Conservation (phyloP, 352 stramenopile species). For the Pythium insidiosum region DNA sequence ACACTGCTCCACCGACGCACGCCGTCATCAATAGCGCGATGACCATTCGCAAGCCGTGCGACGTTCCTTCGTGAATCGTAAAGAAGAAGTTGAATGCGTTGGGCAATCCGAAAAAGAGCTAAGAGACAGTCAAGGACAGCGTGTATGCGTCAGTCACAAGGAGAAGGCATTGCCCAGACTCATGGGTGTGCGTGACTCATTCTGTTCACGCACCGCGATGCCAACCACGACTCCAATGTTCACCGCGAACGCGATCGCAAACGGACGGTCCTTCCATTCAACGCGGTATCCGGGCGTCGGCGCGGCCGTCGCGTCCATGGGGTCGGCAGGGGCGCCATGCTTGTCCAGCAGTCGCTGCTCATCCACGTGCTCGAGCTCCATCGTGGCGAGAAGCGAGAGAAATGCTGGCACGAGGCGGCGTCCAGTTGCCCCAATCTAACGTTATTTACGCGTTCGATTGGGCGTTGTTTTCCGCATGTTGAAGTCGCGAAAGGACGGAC, state of each 20-base stretch:
- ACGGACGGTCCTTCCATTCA: constrained; percentile 58
- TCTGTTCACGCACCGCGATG: constrained; percentile 50
- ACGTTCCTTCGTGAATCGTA: constrained; percentile 48
- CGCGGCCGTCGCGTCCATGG: background rate
- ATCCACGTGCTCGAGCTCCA: constrained; percentile 61
- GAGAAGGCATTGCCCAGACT: too few relatives aligned
- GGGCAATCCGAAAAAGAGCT: constrained; percentile 68
- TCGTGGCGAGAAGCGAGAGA: too few relatives aligned
- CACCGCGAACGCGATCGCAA: constrained; percentile 49
- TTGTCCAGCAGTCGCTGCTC: constrained; percentile 57
- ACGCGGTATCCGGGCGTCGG: constrained; percentile 17
- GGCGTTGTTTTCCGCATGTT: background rate
- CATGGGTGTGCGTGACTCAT: too few relatives aligned
- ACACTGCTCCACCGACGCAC: constrained; percentile 54
- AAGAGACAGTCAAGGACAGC: constrained; percentile 1
- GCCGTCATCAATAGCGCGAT: constrained; percentile 58
- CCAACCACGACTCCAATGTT: constrained; percentile 47
- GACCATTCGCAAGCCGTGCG: constrained; percentile 70
- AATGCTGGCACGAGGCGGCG: too few relatives aligned
- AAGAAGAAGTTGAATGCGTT: constrained; percentile 77
- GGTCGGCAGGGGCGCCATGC: constrained; percentile 9
- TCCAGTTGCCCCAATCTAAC: too few relatives aligned
- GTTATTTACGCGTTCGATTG: background rate
- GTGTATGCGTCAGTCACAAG: too few relatives aligned
- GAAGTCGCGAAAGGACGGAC: background rate